Base-by-base conservation (phyloP, 2,329 filamentous ascomycete species). In the Pseudogymnoascus sp. region DNA sequence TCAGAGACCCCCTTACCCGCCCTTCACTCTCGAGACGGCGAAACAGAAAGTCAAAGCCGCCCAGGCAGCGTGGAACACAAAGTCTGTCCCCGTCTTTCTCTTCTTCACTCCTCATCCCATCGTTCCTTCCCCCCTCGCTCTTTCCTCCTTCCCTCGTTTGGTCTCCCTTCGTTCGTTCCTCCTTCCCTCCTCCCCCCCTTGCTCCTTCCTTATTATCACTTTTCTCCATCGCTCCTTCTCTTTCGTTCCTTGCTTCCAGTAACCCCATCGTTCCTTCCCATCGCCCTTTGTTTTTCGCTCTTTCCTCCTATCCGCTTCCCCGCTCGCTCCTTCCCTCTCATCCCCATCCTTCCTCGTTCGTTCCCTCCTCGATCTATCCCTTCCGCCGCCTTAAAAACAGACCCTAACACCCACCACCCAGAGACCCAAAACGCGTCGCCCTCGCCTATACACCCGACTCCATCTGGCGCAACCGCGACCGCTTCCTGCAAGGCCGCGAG, bases 51-150 rank as follows among this genome's bases (percentile, higher is more conserved):
- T 95, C 66, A 95, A 95, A 76, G 87, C 86, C 16, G 91, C 90
- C 0, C 91, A 96, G 72, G 84, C 91, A 72, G 79, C 87, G 2
- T 95, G 91, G 91, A 96, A 95, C 70, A 88, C 86, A 1, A 82
- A 79, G 88, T 90, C 74, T 67, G 77, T 42, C 28, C 28, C 28
- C 8, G 1, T 18, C 4, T 28, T 28, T 5, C 12, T 59, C 6
- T 40, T 85, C 65, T 82, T 83, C 0, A 84, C 82, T 1, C 75
- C 84, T 3, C 83, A 82, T 2, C 77, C 79, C 56, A 84, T 21
- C 82, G 77, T 64, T 59, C 37, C 10, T 81, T 78, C n/a, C 4
- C 47, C 25, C 47, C 0, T 53, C 5, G n/a, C 10, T 53, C n/a
- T 4, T 53, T 53, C 25, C 23, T 53, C 23, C n/a, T 47, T 23